A percentile compares a stretch with the other conserved stretches of the same genome.
phyloP scores from a whole-genome alignment of 768 basidiomycete genomes.

The Lactifluus piperatus region DNA sequence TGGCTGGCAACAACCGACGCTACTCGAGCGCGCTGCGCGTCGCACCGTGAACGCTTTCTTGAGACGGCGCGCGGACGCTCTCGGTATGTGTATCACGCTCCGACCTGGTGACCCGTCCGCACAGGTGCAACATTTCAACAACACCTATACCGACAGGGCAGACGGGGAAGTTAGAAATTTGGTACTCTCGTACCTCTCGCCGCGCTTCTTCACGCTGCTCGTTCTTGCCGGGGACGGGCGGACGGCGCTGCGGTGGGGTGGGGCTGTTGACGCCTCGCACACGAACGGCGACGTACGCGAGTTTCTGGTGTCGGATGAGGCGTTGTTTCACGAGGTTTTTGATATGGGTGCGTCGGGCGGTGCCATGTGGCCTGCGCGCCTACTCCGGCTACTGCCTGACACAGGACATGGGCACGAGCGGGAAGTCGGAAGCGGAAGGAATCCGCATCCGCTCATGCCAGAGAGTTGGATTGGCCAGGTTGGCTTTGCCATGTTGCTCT shows the following conservation, averaged over 20 bases:
- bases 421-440: too few relatives aligned
- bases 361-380: background rate
- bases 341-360: background rate
- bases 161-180: background rate
- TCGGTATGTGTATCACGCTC: constrained; percentile 31
- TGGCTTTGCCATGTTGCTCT: too few relatives aligned
- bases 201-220: constrained; percentile 37
- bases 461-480: too few relatives aligned
- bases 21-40: background rate
- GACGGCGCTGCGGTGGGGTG: background rate
- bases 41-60: constrained; percentile 22
- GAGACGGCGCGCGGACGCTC: constrained; percentile 34
- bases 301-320: background rate
- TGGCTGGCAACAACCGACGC: background rate
- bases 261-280: too few relatives aligned
- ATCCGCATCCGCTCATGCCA: too few relatives aligned
- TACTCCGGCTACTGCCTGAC: too few relatives aligned
- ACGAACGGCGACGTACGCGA: background rate
- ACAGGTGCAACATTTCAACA: background rate
- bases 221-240: background rate
- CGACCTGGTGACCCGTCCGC: constrained; percentile 26
- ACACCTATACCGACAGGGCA: background rate
- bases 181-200: constrained; percentile 33
- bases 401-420: too few relatives aligned
- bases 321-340: background rate